Evolutionary conservation across 306 rosid species (phyloP), one percentile per base, ranked within the genome.

Genomic region (Nissolia schottii): DNA sequence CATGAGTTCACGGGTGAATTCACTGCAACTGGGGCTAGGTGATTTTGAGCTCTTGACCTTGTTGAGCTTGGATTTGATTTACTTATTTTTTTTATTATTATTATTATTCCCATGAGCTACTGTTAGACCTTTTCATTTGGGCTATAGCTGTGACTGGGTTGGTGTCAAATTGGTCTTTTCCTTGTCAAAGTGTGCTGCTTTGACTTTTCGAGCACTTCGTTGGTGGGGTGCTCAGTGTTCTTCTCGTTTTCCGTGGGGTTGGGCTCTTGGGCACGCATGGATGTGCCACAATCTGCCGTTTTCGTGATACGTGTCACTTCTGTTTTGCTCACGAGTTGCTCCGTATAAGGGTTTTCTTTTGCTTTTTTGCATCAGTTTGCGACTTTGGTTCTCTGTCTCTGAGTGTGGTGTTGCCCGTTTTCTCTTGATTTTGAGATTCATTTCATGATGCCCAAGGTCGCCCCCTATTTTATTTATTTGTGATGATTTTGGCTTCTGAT

Each of bases 201-300:
- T 79, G 85, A 82, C 85, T 85, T 76, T n/a, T 37, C 14, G 5
- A 64, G 64, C 65, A 29, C 59, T 80, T 66, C 10, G 13, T 83
- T 48, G 31, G 71, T 73, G 53, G 67, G 64, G 53, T 63, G 69
- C 24, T 11, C 43, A 37, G 14, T 37, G 60, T 15, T 51, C 20
- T 64, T 67, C 76, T 49, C 51, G 25, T 50, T 68, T 76, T 75
- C 41, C 13, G 77, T 20, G 71, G 28, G 32, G 77, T 55, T 20
- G 49, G 37, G 81, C 60, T 74, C 54, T 22, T 71, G 78, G 84
- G 73, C 63, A 73, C 71, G 13, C 32, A 24, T 57, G 51, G 67
- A 20, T 71, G 77, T 67, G 76, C 64, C 12, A 60, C 50, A 67
- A 28, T 51, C 67, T 46, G 78, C 32, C 60, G 38, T 70, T 81